These are phyloP conservation scores for Lachnum nothofagi DNA, from an alignment of 2,329 filamentous ascomycete species.

Conservation along the genomic window DNA sequence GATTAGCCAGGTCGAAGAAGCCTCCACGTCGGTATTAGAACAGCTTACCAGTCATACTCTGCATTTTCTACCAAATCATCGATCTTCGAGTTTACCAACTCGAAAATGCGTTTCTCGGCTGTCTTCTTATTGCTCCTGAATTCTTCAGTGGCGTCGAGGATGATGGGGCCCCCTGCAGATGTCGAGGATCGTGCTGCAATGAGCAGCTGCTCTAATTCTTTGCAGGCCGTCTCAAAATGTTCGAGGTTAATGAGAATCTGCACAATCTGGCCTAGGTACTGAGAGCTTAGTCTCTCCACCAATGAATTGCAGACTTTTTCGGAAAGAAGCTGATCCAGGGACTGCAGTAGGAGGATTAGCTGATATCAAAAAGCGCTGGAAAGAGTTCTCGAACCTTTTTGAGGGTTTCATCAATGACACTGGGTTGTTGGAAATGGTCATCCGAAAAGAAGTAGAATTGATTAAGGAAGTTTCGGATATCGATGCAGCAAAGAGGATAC, in stretches of 20 bases:
- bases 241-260: conserved; percentile 97
- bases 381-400: conserved; percentile 54
- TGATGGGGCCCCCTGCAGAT: conserved; percentile 73
- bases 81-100: conserved; percentile 97
- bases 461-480: conserved; percentile 94
- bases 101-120: conserved; percentile 95
- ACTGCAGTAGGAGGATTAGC: conserved; percentile 42
- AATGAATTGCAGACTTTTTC: conserved; percentile 87
- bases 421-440: conserved; percentile 88
- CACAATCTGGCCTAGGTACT: conserved; percentile 95
- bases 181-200: conserved; percentile 78
- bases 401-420: conserved; percentile 84
- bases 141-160: conserved; percentile 74
- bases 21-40: conserved; percentile 1
- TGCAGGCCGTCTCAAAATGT: conserved; percentile 90
- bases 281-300: conserved; percentile 80
- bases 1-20: conserved; percentile 10
- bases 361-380: neutral
- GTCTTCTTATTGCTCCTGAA: conserved; percentile 91
- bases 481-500: conserved; percentile 97
- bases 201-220: conserved; percentile 80
- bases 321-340: conserved; percentile 89
- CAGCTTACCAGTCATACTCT: conserved; percentile 80
- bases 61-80: conserved; percentile 95
- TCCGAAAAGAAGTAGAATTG: conserved; percentile 98